These are phyloP conservation scores for Aspergillus funiculosus DNA, from an alignment of 495 filamentous ascomycete species.

Conservation along the genomic window DNA sequence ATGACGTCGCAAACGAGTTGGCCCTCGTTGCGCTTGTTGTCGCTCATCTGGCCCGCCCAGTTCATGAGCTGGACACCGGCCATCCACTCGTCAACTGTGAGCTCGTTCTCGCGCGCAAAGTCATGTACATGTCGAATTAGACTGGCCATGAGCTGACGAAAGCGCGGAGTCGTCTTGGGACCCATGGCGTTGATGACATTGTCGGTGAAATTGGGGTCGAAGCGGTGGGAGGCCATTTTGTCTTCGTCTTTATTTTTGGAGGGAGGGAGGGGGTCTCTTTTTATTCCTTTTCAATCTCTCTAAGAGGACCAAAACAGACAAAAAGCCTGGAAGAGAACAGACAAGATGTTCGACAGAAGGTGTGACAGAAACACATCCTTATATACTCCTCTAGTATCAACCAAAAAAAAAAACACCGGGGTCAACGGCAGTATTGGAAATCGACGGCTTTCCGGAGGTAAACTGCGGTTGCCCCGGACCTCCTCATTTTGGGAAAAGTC, in stretches of 20 bases:
- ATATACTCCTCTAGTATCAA: constrained; percentile 7
- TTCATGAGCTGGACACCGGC: constrained; percentile 55
- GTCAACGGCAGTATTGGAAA: constrained; percentile 11
- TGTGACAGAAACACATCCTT: not conserved
- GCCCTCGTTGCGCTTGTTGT: constrained; percentile 66
- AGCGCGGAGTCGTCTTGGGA: constrained; percentile 55
- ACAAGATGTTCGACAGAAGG: not conserved
- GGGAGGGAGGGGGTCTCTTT: not conserved
- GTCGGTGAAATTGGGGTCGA: constrained; percentile 61
- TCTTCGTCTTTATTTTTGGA: not conserved
- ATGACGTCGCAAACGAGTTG: constrained; percentile 67
- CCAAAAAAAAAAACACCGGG: not conserved
- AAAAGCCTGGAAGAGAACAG: not conserved
- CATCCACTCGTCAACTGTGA: constrained; percentile 47
- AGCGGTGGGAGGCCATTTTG: constrained; percentile 36
- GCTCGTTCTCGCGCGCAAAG: constrained; percentile 45
- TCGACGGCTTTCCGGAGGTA: not conserved
- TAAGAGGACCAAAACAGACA: not conserved
- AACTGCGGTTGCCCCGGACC: constrained; percentile 5
- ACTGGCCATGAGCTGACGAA: constrained; percentile 38
- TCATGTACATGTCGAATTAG: constrained; percentile 44
- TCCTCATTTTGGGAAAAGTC: constrained; percentile 8
- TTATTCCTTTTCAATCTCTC: no score
- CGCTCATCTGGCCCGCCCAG: constrained; percentile 65
- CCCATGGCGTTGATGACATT: constrained; percentile 66